Percentiles rank a stretch among this genome's conserved stretches.
Evolutionary conservation across 257 asterid genomes (phyloP).

Genomic region (Scutellaria baicalensis): DNA sequence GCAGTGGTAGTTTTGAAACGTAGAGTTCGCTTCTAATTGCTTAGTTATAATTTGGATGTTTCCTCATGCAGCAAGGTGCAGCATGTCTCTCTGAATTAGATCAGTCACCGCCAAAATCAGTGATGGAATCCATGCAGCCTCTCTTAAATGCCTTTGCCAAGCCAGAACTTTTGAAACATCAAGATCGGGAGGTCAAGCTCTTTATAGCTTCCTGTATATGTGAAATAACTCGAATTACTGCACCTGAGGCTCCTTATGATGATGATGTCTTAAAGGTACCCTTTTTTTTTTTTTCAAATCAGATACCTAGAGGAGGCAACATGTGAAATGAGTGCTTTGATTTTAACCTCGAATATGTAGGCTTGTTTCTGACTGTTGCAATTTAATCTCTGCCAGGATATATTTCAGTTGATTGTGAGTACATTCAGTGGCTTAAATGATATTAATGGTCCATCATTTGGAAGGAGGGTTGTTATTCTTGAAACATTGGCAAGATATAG

Average conservation of each 20-base stretch:
- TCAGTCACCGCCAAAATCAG: constrained; percentile 65
- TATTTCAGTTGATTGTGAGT: constrained; percentile 71
- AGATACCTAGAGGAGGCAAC: neutral
- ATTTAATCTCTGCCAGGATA: constrained; percentile 53
- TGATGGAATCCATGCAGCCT: constrained; percentile 65
- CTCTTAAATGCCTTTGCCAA: constrained; percentile 59
- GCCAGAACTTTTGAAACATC: constrained; percentile 78
- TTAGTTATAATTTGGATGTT: constrained; percentile 5
- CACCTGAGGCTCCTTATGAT: constrained; percentile 82
- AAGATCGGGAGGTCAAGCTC: constrained; percentile 82
- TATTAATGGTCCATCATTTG: constrained; percentile 60
- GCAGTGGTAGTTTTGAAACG: neutral
- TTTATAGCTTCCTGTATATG: constrained; percentile 84
- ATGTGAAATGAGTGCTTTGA: neutral
- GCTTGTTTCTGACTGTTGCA: constrained; percentile 15
- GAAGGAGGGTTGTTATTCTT: constrained; percentile 81
- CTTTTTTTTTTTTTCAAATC: constrained; percentile 1
- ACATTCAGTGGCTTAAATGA: constrained; percentile 78
- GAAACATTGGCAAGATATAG: constrained; percentile 88
- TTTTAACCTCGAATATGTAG: constrained; percentile 1
- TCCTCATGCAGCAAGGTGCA: constrained; percentile 68
- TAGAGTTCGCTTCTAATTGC: constrained; percentile 4
- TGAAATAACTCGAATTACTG: constrained; percentile 87
- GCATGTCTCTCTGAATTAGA: constrained; percentile 67
- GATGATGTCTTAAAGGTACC: constrained; percentile 80